Evolutionary conservation across 441 rosid species (phyloP).

Genomic region (Populus hybrid): DNA sequence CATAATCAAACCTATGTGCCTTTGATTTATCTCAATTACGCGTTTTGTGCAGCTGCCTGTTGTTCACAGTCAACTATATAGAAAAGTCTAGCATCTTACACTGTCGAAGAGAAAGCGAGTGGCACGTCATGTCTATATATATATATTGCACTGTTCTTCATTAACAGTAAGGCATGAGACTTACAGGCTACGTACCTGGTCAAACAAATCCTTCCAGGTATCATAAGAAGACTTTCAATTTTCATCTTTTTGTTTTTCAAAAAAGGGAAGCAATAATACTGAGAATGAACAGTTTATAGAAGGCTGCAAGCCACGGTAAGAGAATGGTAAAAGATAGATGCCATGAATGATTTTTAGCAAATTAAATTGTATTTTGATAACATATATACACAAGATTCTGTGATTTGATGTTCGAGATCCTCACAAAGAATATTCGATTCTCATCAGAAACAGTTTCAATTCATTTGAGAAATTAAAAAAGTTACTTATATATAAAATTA

Average conservation of each 20-base stretch:
- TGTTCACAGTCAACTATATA: neutral
- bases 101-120: neutral
- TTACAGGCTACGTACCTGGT: neutral
- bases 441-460: too few relatives aligned
- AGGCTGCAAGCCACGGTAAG: neutral
- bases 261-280: neutral
- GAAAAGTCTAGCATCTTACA: neutral
- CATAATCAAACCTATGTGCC: neutral
- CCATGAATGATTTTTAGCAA: neutral
- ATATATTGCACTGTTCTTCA: too few relatives aligned
- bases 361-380: neutral
- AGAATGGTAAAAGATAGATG: neutral
- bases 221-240: too few relatives aligned
- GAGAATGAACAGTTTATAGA: neutral
- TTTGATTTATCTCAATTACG: neutral
- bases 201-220: too few relatives aligned
- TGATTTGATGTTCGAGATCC: neutral
- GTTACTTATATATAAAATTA: too few relatives aligned
- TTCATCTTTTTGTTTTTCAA: neutral
- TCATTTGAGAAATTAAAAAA: too few relatives aligned
- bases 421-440: too few relatives aligned
- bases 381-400: neutral
- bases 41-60: neutral
- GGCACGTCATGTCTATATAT: neutral
- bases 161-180: neutral